Base-by-base conservation (phyloP, 768 basidiomycete species). In the Hericium rajendrae region DNA sequence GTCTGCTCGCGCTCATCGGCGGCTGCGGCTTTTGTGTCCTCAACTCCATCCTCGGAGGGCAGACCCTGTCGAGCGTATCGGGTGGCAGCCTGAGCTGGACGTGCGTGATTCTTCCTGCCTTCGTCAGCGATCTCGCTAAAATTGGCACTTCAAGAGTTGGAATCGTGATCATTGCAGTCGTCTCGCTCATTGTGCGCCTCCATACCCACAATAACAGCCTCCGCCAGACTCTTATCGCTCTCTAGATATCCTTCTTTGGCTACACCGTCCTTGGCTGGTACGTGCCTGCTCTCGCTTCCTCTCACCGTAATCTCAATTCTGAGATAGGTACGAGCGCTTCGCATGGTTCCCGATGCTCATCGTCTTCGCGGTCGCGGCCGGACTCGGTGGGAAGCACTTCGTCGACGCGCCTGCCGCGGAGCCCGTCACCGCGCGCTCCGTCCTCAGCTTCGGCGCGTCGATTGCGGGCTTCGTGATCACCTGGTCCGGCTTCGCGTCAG, bases 331-430 rank as follows among this genome's bases (percentile, higher is more conserved):
- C 63, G 90, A 91, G 63, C 78, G 82, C 10, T 58, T 86, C 2
- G 74, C 85, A 1, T 91, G 90, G 89, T 75, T 91, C 16, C 91
- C 91, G 0, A 79, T 89, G 16, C 65, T 89, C n/a, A 71, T 92
- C 54, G 79, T 83, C 9, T 91, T 85, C 67, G 61, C 90, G 37
- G 78, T 92, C 54, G 82, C 81, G 9, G 70, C 87, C 12, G 89
- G 86, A 3, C 74, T 88, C n/a, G 82, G 88, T 0, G 89, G 84
- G 0, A 85, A 87, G 60, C 76, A 91, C 61, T 72, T 93, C 11
- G 70, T 71, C 15, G 77, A 74, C 53, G 74, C 73, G 1, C 74
- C 76, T 38, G 72, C 80, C 0, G 69, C 73, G 1, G 70, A 65
- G 10, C 83, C 88, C 1, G 81, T 85, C 1, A 78, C 81, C 2